Conservation (phyloP, 257 asterid genomes). For the Petrea volubilis region DNA sequence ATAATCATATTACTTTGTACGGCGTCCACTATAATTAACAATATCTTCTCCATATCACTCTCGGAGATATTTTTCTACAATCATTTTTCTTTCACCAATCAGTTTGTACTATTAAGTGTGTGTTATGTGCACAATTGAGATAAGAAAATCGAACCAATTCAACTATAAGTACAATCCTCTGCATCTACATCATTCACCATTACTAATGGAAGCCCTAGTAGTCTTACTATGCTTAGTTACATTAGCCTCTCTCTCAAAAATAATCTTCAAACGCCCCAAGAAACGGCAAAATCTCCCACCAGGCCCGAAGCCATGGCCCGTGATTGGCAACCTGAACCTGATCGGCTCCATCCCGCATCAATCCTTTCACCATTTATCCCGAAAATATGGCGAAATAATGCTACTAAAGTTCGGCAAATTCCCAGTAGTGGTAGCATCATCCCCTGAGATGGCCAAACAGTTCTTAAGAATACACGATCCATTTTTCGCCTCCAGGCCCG, state of each 20-base stretch:
- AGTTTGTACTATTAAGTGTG: too few species aligned
- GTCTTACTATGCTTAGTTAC: background rate
- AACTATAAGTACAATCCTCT: too few species aligned
- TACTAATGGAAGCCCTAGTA: background rate
- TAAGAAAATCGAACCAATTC: too few species aligned
- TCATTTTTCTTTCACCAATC: too few species aligned
- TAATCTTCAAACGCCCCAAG: background rate
- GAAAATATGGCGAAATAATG: conserved; percentile 51
- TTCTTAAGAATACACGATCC: conserved; percentile 36
- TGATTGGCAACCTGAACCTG: conserved; percentile 57
- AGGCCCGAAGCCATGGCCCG: conserved; percentile 61
- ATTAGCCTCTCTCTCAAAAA: background rate
- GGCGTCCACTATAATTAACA: too few species aligned
- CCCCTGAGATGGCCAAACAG: conserved; percentile 49
- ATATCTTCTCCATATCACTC: too few species aligned
- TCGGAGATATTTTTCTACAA: too few species aligned
- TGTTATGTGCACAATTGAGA: too few species aligned
- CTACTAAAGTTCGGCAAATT: conserved; percentile 37
- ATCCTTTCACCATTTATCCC: conserved; percentile 45
- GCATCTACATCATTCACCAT: too few species aligned
- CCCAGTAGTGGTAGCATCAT: conserved; percentile 42
- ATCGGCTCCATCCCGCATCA: conserved; percentile 52
- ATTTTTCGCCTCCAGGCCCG: background rate
- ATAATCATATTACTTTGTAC: too few species aligned
- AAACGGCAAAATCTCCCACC: conserved; percentile 40